Evolutionary conservation across 208 protist genomes (phyloP), one percentile per base, ranked within the genome.

Genomic region (Naegleria gruberi): DNA sequence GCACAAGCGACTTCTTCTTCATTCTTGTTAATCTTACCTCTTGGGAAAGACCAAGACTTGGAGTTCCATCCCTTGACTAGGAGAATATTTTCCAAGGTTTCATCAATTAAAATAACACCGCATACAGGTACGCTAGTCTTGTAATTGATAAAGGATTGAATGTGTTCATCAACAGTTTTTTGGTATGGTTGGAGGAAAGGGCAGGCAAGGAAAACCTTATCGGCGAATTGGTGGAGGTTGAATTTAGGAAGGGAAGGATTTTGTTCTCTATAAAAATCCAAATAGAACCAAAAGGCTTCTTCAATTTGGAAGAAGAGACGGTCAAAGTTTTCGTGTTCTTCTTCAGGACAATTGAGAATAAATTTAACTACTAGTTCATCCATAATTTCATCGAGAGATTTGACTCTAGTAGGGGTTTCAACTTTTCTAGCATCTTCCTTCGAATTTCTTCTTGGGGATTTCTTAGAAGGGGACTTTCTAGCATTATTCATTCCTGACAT

Each of bases 271-370:
- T 90, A 90, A 81, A 90, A 90, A 57, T 91, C 90, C 19, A 37
- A 17, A 81, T 91, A 91, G 44, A 90, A 91, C 57, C 87, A 91
- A 89, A 90, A 55, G n/a, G 90, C 90, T 55, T 89, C 88, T 84
- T 91, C 90, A 19, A 91, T 89, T 42, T 90, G 86, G 37, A 89
- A 83, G 30, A 89, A 90, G 15, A 91, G 51, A n/a, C 90, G 7
- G 44, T 91, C 90, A 26, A 85, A 87, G 41, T 34, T 87, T 17
- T 46, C 90, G 43, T 77, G 41, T 46, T 91, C 90, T 57, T 81
- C 65, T 37, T 47, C 65, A 65, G 90, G 90, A 40, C 82, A 89
- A n/a, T 91, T 91, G 4, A 91, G 7, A n/a, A 91, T 55, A n/a
- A 91, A 91, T 37, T 87, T 89, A 34, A 57, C 47, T 10, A 23